Conservation (phyloP, 176 grass and related monocot species). For the Chloris gayana region DNA sequence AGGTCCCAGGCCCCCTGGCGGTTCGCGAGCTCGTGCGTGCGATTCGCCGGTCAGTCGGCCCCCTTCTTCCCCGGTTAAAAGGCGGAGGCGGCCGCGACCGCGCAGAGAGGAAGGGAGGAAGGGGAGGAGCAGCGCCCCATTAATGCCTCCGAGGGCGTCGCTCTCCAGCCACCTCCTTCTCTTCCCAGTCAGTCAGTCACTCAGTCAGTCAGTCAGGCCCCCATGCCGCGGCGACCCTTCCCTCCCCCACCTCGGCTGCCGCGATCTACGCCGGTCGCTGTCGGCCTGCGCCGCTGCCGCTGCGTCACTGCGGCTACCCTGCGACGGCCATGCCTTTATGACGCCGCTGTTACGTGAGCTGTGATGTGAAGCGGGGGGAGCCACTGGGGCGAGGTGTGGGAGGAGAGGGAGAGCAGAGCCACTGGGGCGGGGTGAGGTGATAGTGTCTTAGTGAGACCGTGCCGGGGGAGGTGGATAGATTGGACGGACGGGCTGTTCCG, state of each 20-base stretch:
- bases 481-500: conserved; percentile 36
- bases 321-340: conserved; percentile 56
- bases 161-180: conserved; percentile 57
- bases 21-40: not conserved
- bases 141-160: conserved; percentile 57
- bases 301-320: conserved; percentile 45
- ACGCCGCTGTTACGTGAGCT: conserved; percentile 31
- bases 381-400: not conserved
- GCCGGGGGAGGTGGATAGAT: conserved; percentile 12
- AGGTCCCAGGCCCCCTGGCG: not conserved
- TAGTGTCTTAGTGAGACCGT: not conserved
- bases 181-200: conserved; percentile 9
- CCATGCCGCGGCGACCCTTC: conserved; percentile 40
- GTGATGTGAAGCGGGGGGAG: conserved; percentile 27
- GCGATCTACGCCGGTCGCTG: conserved; percentile 48
- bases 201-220: conserved; percentile 20
- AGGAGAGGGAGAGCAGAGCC: not conserved
- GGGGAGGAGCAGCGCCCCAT: conserved; percentile 29
- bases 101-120: not conserved
- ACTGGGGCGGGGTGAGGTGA: not conserved
- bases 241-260: conserved; percentile 38
- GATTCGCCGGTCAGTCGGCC: not conserved
- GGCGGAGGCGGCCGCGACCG: conserved; percentile 25
- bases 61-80: conserved; percentile 31
- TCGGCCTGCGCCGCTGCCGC: conserved; percentile 22